Base-by-base conservation (phyloP, 2,329 filamentous ascomycete species). In the Fusarium decemcellulare region DNA sequence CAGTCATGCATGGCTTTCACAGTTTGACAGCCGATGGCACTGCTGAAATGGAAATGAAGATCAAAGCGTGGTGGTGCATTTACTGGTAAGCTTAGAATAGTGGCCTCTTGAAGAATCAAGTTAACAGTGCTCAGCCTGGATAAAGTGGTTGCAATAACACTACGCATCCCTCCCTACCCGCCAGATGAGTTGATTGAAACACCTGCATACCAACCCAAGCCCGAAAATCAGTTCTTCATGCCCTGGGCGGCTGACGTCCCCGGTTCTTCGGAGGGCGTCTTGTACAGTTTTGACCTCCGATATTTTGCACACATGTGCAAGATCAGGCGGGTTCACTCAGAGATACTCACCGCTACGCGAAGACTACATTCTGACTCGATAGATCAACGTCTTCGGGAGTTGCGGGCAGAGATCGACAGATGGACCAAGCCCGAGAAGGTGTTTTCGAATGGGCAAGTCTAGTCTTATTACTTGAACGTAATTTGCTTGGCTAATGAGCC, bases 241-340 rank as follows among this genome's bases (percentile, higher is more conserved):
- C 47, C 47, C 47, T 51, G 47, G 47, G 47, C 47, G n/a, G 30
- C 47, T 51, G 47, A 37, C n/a, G 14, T 51, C 27, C 47, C 47
- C 10, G 47, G 30, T 23, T 51, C 47, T 32, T 51, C 47, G 8
- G 47, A 30, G 27, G 47, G 47, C 15, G 34, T 51, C 16, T 29
- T 51, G 30, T 51, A 51, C 47, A 51, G 47, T 34, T 51, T 37
- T 18, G 47, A 51, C 23, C 47, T 51, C 5, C 30, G 30, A 15
- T 51, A 51, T 37, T 51, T 51, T 34, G 15, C 30, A 9, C 47
- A 51, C n/a, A 51, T 51, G 47, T 51, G 47, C 47, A 51, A 51
- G n/a, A 51, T 51, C 30, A 51, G 47, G n/a, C 30, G 47, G 5
- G 23, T 48, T 27, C 44, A 48, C 44, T 48, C 44, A 3, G 23